Evolutionary conservation across 345 rosid species (phyloP).

Genomic region (Boechera stricta): DNA sequence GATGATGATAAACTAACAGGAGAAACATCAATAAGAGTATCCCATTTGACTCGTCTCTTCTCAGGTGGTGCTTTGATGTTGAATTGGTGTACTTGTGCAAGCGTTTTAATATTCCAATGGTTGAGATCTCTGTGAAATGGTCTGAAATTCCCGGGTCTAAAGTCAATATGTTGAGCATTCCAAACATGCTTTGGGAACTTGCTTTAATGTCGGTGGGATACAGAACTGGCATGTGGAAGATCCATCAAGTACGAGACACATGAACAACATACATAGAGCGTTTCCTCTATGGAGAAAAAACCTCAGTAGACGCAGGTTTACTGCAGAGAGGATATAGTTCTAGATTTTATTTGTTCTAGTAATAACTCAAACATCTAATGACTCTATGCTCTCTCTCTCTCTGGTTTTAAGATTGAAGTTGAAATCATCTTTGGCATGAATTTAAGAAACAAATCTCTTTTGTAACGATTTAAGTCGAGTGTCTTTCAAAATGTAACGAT

Average conservation of each 20-base stretch:
- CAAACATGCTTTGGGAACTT: conserved; percentile 98
- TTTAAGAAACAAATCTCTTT: too few relatives aligned
- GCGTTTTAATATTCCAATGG: conserved; percentile 69
- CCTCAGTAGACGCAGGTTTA: background rate
- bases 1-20: background rate
- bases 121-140: conserved; percentile 93
- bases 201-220: conserved; percentile 89
- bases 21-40: conserved; percentile 6
- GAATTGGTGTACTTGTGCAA: conserved; percentile 93
- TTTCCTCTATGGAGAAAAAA: background rate
- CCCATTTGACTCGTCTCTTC: background rate
- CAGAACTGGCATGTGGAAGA: conserved; percentile 82
- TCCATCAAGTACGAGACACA: conserved; percentile 44
- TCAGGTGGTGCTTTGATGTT: conserved; percentile 99
- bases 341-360: background rate
- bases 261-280: conserved; percentile 22
- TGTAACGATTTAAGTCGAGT: too few relatives aligned
- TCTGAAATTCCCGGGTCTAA: conserved; percentile 97
- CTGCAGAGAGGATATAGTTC: conserved; percentile 10
- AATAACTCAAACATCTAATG: background rate
- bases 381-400: background rate
- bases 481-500: too few relatives aligned
- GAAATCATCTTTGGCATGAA: too few relatives aligned
- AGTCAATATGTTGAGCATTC: conserved; percentile 86
- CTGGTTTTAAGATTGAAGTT: background rate